Conservation (phyloP, 331 rosid species). For the Spiraea crenata region DNA sequence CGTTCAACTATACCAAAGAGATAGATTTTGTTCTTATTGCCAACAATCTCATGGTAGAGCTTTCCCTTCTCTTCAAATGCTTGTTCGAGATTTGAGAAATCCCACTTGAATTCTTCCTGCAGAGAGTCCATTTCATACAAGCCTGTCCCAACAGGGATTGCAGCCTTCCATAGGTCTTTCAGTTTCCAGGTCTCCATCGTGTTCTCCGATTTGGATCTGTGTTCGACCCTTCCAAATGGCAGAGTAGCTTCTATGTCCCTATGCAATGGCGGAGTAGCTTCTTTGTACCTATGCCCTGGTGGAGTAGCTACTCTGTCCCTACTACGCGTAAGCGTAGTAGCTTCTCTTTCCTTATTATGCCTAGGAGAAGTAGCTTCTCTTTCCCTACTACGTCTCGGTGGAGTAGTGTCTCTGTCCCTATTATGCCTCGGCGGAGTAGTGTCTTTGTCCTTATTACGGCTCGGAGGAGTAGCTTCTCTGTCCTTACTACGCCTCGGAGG, state of each 20-base stretch:
- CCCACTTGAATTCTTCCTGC: constrained; percentile 65
- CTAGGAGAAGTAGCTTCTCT: too few relatives aligned
- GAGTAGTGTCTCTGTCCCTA: too few relatives aligned
- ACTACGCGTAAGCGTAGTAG: too few relatives aligned
- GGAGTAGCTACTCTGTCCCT: too few relatives aligned
- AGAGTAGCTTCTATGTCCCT: constrained; percentile 25
- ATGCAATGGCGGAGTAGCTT: constrained; percentile 34
- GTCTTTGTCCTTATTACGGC: too few relatives aligned
- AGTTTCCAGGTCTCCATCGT: constrained; percentile 75
- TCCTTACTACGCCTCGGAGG: too few relatives aligned
- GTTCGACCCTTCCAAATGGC: constrained; percentile 19
- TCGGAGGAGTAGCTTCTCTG: too few relatives aligned
- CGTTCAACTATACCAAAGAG: constrained; percentile 85
- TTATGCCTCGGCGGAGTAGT: too few relatives aligned
- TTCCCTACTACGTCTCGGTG: too few relatives aligned
- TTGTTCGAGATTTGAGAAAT: constrained; percentile 78
- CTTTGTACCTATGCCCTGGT: too few relatives aligned
- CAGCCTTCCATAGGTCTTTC: constrained; percentile 81
- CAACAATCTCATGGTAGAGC: constrained; percentile 26
- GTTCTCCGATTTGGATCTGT: constrained; percentile 55
- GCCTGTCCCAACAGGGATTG: constrained; percentile 82
- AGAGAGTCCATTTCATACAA: constrained; percentile 81
- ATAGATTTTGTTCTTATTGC: constrained; percentile 48
- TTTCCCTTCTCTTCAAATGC: constrained; percentile 78
- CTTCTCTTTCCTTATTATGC: too few relatives aligned